Conservation (phyloP, 2,329 filamentous ascomycete species). For the Diaporthe ilicicola region DNA sequence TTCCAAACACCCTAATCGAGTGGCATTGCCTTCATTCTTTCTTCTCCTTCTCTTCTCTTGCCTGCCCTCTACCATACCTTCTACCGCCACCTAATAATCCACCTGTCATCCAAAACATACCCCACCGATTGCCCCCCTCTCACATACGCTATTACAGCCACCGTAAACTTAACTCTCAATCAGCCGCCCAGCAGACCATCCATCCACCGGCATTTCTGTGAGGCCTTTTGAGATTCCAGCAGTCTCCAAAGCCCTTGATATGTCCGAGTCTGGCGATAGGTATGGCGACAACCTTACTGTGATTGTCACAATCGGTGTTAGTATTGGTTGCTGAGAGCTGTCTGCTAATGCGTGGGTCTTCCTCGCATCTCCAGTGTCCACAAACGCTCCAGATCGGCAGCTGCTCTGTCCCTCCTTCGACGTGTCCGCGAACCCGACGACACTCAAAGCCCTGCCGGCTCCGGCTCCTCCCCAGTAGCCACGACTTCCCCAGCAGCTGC, state of each 20-base stretch:
- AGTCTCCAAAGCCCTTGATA: neutral
- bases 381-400: conserved; percentile 63
- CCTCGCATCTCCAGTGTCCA: conserved; percentile 42
- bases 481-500: conserved; percentile 43
- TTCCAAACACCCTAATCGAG: neutral
- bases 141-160: neutral
- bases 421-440: conserved; percentile 61
- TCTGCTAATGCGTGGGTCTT: conserved; percentile 18
- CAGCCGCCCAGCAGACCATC: neutral
- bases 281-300: neutral
- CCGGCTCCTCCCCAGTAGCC: conserved; percentile 43
- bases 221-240: conserved; percentile 11
- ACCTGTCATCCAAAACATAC: neutral
- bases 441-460: conserved; percentile 41
- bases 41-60: neutral
- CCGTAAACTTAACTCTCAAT: conserved; percentile 1
- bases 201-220: conserved; percentile 11
- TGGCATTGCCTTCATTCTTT: neutral
- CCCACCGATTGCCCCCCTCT: conserved; percentile 3
- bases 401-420: conserved; percentile 59
- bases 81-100: neutral
- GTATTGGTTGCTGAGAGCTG: neutral
- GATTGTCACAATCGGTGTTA: neutral
- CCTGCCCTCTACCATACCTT: neutral
- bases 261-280: conserved; percentile 33